Evolutionary conservation across 306 rosid species (phyloP).

Genomic region (Lathyrus sativus): DNA sequence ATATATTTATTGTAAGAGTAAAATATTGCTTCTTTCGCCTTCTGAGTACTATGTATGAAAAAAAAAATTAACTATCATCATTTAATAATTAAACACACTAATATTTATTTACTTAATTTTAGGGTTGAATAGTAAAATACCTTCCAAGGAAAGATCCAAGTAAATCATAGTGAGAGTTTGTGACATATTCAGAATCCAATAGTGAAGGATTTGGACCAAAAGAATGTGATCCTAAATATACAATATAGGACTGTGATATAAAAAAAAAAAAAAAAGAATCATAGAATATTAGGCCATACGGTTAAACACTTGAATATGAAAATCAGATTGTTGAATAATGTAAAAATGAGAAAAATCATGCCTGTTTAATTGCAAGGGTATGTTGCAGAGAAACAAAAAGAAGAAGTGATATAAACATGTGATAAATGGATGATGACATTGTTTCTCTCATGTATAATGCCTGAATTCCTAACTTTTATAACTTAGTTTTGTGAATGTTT

Average conservation of each 20-base stretch:
- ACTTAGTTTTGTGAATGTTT: too few species aligned
- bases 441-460: not conserved
- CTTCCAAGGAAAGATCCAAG: constrained; percentile 62
- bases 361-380: not conserved
- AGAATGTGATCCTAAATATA: constrained; percentile 64
- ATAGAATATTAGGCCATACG: not conserved
- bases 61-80: not conserved
- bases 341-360: not conserved
- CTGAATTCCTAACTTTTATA: too few species aligned
- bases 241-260: constrained; percentile 67
- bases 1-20: constrained; percentile 64
- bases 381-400: not conserved
- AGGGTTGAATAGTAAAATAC: constrained; percentile 31
- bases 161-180: constrained; percentile 51
- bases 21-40: constrained; percentile 56
- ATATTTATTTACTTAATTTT: not conserved
- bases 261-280: not conserved
- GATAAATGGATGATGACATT: not conserved
- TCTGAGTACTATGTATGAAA: constrained; percentile 42
- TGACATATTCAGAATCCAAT: constrained; percentile 30
- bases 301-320: not conserved
- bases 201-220: constrained; percentile 35
- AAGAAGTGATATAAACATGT: not conserved
- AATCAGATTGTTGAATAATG: too few species aligned
- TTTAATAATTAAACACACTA: not conserved